Evolutionary conservation across 176 grass and related monocot species (phyloP), one percentile per base, ranked within the genome.

Genomic region (Rhynchospora tenuis): DNA sequence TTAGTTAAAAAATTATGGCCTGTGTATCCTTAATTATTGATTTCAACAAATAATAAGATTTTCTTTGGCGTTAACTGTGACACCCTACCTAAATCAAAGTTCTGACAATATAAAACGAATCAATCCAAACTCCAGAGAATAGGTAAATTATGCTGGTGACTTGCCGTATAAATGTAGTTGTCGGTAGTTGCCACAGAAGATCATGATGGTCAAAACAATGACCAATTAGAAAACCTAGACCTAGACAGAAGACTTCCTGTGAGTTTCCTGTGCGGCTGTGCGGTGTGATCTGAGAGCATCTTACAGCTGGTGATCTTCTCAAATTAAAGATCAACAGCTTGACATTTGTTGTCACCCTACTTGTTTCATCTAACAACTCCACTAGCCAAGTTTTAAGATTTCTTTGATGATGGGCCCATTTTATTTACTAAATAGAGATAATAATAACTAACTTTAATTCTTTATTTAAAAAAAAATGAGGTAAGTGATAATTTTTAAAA

Each of bases 281-380:
- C 20, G 44, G 44, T 48, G n/a, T 47, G 64, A 17, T 67, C 29
- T 29, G 62, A 31, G 11, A 20, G 69, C 48, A 73, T 73, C 69
- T 73, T 73, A 73, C 69, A 73, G 69, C 42, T 73, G 19, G 44
- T 73, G 43, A 50, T 50, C 44, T 69, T 50, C 44, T 69, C 65
- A 42, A 64, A 28, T 28, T 28, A 17, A 56, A 62, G 43, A 31
- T 33, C 27, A 65, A 65, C 11, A 24, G 44, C 2, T 73, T 73
- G 44, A 50, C 44, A 73, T 24, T 50, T 50, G 69, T 48, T 73
- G 44, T 22, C 43, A 72, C 43, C 47, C 43, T 48, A 72, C 43
- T 14, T 24, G 68, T 72, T 72, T 73, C n/a, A 14, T 48, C 45
- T 24, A 73, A 73, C 69, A 73, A 24, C 69, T 73, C 43, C 19